Conservation (phyloP, 352 stramenopile genomes). For the Phytophthora ramorum region DNA sequence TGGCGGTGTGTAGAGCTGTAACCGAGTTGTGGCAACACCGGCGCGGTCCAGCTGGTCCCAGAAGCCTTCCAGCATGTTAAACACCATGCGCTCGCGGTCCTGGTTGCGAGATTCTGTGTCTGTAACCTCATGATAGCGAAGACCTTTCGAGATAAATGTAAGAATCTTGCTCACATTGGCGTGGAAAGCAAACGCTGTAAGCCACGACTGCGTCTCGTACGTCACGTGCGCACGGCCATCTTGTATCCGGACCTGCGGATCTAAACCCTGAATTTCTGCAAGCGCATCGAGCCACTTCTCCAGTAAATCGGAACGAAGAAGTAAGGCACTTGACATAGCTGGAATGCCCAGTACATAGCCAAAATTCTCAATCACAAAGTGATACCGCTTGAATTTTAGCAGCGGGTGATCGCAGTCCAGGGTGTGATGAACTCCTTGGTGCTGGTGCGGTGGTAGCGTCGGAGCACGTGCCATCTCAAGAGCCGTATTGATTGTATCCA, state of each 20-base stretch:
- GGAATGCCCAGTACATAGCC: slow-evolving; percentile 96
- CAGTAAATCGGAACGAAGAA: slow-evolving; percentile 62
- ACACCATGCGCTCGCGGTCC: slow-evolving; percentile 66
- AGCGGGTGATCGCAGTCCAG: slow-evolving; percentile 92
- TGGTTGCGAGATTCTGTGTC: slow-evolving; percentile 33
- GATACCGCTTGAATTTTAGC: slow-evolving; percentile 94
- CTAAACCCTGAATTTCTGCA: slow-evolving; percentile 79
- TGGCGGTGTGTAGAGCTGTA: slow-evolving; percentile 66
- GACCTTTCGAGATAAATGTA: slow-evolving; percentile 64
- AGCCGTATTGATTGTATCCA: slow-evolving; percentile 80
- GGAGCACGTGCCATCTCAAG: slow-evolving; percentile 72
- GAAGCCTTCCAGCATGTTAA: slow-evolving; percentile 76
- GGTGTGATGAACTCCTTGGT: slow-evolving; percentile 40
- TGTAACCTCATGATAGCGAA: slow-evolving; percentile 62
- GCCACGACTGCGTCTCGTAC: slow-evolving; percentile 95
- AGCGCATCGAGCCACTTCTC: slow-evolving; percentile 79
- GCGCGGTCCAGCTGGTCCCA: slow-evolving; percentile 73
- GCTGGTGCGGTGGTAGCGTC: slow-evolving; percentile 25
- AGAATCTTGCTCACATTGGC: slow-evolving; percentile 72
- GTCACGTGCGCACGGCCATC: slow-evolving; percentile 92
- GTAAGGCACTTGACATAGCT: slow-evolving; percentile 64
- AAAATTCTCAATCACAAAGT: slow-evolving; percentile 93
- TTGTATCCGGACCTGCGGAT: slow-evolving; percentile 78
- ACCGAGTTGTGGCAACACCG: slow-evolving; percentile 44
- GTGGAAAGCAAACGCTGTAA: slow-evolving; percentile 93